Evolutionary conservation across 192 early-diverging fungal genomes (phyloP).

Genomic region (Backusella circina): DNA sequence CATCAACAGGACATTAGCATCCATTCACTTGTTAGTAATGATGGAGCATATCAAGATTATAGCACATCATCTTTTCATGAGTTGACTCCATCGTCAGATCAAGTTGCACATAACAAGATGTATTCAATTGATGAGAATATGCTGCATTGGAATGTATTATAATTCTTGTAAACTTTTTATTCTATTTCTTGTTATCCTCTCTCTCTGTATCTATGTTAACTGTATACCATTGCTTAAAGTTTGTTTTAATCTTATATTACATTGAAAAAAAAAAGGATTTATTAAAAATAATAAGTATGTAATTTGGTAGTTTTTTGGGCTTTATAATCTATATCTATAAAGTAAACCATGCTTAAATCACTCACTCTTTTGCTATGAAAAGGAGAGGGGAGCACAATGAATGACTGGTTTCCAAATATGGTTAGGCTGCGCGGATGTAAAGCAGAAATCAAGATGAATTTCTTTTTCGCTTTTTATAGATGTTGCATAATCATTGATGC

Average conservation of each 20-base stretch:
- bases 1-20: neutral
- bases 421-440: neutral
- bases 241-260: neutral
- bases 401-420: neutral
- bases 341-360: neutral
- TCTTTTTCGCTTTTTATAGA: too few species aligned
- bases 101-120: neutral
- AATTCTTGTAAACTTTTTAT: neutral
- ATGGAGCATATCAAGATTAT: neutral
- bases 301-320: neutral
- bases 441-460: neutral
- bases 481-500: too few species aligned
- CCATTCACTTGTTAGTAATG: neutral
- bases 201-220: neutral
- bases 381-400: neutral
- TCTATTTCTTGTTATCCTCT: neutral
- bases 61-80: neutral
- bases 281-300: too few species aligned
- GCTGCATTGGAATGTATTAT: neutral
- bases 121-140: neutral
- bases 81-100: neutral
- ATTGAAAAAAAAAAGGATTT: too few species aligned
- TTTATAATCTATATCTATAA: neutral
- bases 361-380: neutral
- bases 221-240: neutral